phyloP scores from a whole-genome alignment of 1,284 basidiomycete species.

The Ceratobasidium sp. region DNA sequence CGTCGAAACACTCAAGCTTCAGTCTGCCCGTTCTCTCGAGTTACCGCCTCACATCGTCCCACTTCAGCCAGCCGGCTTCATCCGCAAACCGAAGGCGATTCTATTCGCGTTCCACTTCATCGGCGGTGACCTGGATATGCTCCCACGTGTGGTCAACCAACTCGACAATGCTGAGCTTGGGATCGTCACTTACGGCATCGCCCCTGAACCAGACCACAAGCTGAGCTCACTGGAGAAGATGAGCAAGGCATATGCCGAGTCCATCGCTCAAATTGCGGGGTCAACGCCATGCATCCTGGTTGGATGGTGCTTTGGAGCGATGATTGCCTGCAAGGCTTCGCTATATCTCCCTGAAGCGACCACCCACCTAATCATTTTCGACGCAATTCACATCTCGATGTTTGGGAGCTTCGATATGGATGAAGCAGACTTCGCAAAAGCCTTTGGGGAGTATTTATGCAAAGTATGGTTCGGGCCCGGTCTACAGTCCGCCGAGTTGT shows the following conservation, averaged over 20 bases:
- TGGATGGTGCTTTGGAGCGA: slow-evolving; percentile 6
- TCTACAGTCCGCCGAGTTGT: not conserved
- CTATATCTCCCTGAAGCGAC: not conserved
- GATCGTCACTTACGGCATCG: slow-evolving; percentile 1
- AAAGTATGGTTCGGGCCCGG: not conserved
- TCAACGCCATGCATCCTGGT: slow-evolving; percentile 3
- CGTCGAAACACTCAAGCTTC: slow-evolving; percentile 9
- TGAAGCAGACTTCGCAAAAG: not conserved
- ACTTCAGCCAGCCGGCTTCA: not conserved
- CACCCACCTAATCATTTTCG: not conserved
- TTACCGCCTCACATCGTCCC: not conserved
- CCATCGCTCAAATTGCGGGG: not conserved
- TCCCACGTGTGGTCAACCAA: not conserved
- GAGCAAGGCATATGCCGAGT: slow-evolving; percentile 1
- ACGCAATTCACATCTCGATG: not conserved
- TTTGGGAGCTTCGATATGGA: not conserved
- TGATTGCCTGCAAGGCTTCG: not conserved
- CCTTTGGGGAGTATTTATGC: not conserved
- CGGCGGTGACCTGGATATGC: slow-evolving; percentile 14
- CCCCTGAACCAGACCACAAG: not conserved
- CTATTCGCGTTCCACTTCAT: slow-evolving; percentile 13
- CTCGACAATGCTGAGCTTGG: slow-evolving; percentile 14
- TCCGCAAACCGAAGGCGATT: slow-evolving; percentile 13
- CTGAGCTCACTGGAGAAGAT: slow-evolving; percentile 8
- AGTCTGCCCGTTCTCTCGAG: not conserved